Percentiles rank a stretch among this genome's conserved stretches.
Conservation (phyloP, 208 protist genomes). For the Trypanosoma congolense region DNA sequence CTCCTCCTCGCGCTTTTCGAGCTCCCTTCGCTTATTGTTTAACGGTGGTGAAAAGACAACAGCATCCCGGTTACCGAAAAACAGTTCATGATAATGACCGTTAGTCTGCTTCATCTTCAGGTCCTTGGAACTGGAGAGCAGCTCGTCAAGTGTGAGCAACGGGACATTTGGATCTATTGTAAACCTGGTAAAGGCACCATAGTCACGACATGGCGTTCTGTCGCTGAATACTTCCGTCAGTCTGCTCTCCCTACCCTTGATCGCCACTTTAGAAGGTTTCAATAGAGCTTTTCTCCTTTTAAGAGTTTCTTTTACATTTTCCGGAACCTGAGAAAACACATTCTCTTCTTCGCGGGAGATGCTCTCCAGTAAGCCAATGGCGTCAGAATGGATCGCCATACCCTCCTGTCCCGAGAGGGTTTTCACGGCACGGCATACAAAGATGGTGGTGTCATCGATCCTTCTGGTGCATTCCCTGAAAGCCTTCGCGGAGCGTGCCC, state of each 20-base stretch:
- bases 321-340: slow-evolving; percentile 64
- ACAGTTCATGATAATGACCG: slow-evolving; percentile 72
- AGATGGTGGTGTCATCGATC: slow-evolving; percentile 39
- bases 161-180: slow-evolving; percentile 70
- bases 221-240: not conserved
- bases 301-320: slow-evolving; percentile 28
- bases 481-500: not conserved
- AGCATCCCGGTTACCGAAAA: slow-evolving; percentile 59
- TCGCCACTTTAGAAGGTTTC: not conserved
- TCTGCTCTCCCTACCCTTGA: not conserved
- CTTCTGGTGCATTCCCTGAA: slow-evolving; percentile 32
- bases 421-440: slow-evolving; percentile 42
- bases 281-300: slow-evolving; percentile 9
- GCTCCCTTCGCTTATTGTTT: slow-evolving; percentile 64
- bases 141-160: slow-evolving; percentile 46
- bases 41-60: slow-evolving; percentile 42
- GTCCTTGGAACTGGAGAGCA: slow-evolving; percentile 18
- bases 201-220: not conserved
- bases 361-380: slow-evolving; percentile 18
- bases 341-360: slow-evolving; percentile 56
- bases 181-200: slow-evolving; percentile 29
- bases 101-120: slow-evolving; percentile 11
- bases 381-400: slow-evolving; percentile 1
- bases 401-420: slow-evolving; percentile 22
- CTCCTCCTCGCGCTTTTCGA: slow-evolving; percentile 38